Evolutionary conservation across 2,329 filamentous ascomycete genomes (phyloP), one percentile per base, ranked within the genome.

Genomic region (Aspergillus caelatus): DNA sequence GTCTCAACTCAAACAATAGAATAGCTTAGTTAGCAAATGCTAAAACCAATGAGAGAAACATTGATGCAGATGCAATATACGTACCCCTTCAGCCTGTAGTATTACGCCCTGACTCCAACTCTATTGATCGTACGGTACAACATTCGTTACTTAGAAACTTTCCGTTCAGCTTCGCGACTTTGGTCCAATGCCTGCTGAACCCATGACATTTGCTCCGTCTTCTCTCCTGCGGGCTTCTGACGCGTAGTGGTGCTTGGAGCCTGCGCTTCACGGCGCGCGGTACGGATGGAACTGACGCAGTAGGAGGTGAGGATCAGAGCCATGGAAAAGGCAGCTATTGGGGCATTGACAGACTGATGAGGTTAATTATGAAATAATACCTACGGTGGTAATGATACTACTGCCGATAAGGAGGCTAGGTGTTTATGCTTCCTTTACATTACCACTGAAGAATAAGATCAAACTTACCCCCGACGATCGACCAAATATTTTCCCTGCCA

Each of bases 181-280:
- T 77, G 72, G 32, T 78, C 71, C 32, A 78, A 66, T 54, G 74
- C 75, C 61, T 72, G 69, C 57, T 72, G 72, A 16, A 77, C 67
- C 76, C 75, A 77, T 0, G 72, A 71, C 12, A 65, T 58, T 50
- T 72, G 68, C 28, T 67, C 72, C 30, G 55, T 58, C 26, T 67
- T 65, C 74, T 82, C 81, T 86, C 71, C 72, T 46, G 64, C 46
- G 21, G 82, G 66, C 81, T 85, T 77, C 80, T 84, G 86, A 32
- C 54, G 64, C 23, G 36, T 41, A 83, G 55, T 10, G 23, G 50
- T 48, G 53, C 30, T 34, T 50, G 50, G n/a, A 60, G 87, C 84
- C 65, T 87, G 83, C 0, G 88, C 88, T 67, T 91, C 90, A 54
- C 85, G 81, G 69, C 90, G 89, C 3, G 89, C 89, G 28, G 88